Base-by-base conservation (phyloP, 2,329 filamentous ascomycete genomes). In the Hymenotorrendiella dingleyae region DNA sequence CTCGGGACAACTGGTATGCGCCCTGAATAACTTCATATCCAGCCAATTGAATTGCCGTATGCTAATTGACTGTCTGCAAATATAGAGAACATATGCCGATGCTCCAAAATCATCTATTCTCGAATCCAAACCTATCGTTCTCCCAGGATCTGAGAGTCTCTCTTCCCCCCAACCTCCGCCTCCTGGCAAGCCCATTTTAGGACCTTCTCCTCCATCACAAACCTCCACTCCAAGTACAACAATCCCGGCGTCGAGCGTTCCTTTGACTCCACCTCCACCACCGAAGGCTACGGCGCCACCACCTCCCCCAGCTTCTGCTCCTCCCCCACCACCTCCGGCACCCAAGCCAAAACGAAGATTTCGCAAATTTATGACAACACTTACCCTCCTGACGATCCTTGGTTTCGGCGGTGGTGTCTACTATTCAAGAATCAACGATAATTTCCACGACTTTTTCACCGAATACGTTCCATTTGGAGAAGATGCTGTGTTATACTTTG, bases 381-480 rank as follows among this genome's bases (percentile, higher is more conserved):
- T 96, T 36, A 69, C 90, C 49, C 67, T 95, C 33, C 76, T 96
- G 21, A 81, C 85, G 20, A 79, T 80, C 5, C 66, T 94, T 33
- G 82, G 84, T 28, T 98, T 95, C 58, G 86, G 78, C 43, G 89
- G 89, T 52, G 89, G 91, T 54, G 82, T 96, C 42, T 95, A 86
- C 73, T 93, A 94, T 66, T 91, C 93, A 42, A 80, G 94, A 52
- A 76, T 93, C 66, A 94, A 84, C 61, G 93, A 98, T 72, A 95
- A 88, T 68, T 98, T 97, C 76, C 91, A 98, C 68, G 93, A 98
- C 67, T 93, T 96, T 72, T 98, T 98, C 69, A 97, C 90, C 58
- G 90, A 96, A 68, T 98, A 91, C 65, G 69, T 98, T 14, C 93
- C 93, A 17, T 95, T 86, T 55, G 93, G 90, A 58, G 93, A 98